Evolutionary conservation across 75 land plant genomes (phyloP).

Genomic region (Sequoiadendron giganteum): DNA sequence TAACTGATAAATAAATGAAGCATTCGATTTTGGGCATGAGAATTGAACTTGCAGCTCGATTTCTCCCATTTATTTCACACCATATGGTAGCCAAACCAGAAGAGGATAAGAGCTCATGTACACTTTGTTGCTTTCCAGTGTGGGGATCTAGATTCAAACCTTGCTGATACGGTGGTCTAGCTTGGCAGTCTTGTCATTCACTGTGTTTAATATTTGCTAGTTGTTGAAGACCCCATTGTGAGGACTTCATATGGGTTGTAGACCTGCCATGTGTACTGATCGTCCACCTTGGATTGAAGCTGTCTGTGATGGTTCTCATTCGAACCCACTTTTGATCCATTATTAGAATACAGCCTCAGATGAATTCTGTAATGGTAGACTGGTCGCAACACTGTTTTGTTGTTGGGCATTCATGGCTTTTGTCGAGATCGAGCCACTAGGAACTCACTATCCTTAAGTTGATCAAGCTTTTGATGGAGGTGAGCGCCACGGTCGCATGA

Average conservation of each 20-base stretch:
- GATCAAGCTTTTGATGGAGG: constrained; percentile 9
- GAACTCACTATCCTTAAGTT: constrained; percentile 55
- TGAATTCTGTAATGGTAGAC: too few relatives aligned
- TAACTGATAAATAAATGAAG: too few relatives aligned
- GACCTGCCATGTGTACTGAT: constrained; percentile 76
- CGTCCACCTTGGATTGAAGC: constrained; percentile 62
- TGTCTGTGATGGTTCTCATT: constrained; percentile 49
- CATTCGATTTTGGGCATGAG: constrained; percentile 45
- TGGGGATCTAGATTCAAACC: too few relatives aligned
- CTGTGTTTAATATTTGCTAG: constrained; percentile 14
- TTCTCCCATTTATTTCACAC: constrained; percentile 85
- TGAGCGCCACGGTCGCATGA: constrained; percentile 30
- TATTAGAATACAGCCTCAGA: too few relatives aligned
- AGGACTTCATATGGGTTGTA: constrained; percentile 69
- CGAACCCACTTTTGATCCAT: constrained; percentile 71
- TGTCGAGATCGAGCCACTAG: constrained; percentile 22
- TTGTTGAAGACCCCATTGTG: constrained; percentile 67
- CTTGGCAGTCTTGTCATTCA: background rate
- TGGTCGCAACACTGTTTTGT: too few relatives aligned
- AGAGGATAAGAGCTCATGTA: constrained; percentile 74
- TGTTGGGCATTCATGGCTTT: background rate
- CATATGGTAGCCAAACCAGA: constrained; percentile 40
- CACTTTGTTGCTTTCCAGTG: constrained; percentile 4
- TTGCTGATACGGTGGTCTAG: too few relatives aligned
- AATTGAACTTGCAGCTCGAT: constrained; percentile 73